Conservation (phyloP, 2,329 filamentous ascomycete species). For the Aspergillus hortae region DNA sequence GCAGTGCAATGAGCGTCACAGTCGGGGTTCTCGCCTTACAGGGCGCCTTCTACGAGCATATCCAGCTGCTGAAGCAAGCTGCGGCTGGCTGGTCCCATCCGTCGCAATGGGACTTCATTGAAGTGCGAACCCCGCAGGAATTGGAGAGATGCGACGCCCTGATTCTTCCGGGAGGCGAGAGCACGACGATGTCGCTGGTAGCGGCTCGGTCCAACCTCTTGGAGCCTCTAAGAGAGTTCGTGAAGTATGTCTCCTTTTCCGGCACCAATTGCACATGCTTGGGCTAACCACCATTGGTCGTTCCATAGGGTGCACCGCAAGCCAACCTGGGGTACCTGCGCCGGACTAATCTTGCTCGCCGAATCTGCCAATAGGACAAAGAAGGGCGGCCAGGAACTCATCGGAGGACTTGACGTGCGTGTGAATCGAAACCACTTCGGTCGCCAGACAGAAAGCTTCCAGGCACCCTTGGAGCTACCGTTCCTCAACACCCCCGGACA, state of each 20-base stretch:
- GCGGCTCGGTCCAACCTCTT: slow-evolving; percentile 76
- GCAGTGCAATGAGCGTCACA: slow-evolving; percentile 40
- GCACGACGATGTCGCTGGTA: slow-evolving; percentile 86
- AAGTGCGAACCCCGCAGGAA: slow-evolving; percentile 74
- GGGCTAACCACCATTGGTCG: slow-evolving; percentile 11
- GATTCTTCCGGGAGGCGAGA: slow-evolving; percentile 90
- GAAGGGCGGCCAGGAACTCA: slow-evolving; percentile 84
- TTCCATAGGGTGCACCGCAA: slow-evolving; percentile 63
- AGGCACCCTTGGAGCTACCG: slow-evolving; percentile 67
- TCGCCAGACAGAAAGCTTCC: slow-evolving; percentile 87
- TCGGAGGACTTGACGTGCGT: slow-evolving; percentile 84
- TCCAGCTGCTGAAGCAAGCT: slow-evolving; percentile 70
- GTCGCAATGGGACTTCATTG: slow-evolving; percentile 59
- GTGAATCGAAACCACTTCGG: slow-evolving; percentile 96
- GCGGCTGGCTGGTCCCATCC: slow-evolving; percentile 45
- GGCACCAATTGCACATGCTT: background rate
- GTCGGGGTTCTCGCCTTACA: slow-evolving; percentile 73
- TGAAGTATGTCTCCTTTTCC: slow-evolving; percentile 63
- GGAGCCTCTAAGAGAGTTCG: slow-evolving; percentile 81
- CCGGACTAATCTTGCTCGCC: slow-evolving; percentile 85
- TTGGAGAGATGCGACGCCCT: slow-evolving; percentile 74
- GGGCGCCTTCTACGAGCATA: slow-evolving; percentile 87
- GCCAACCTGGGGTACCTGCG: slow-evolving; percentile 94
- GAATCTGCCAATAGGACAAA: slow-evolving; percentile 86
- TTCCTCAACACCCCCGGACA: slow-evolving; percentile 52